phyloP scores from a whole-genome alignment of 805 yeast genomes.

The Myxozyma lipomycoides region DNA sequence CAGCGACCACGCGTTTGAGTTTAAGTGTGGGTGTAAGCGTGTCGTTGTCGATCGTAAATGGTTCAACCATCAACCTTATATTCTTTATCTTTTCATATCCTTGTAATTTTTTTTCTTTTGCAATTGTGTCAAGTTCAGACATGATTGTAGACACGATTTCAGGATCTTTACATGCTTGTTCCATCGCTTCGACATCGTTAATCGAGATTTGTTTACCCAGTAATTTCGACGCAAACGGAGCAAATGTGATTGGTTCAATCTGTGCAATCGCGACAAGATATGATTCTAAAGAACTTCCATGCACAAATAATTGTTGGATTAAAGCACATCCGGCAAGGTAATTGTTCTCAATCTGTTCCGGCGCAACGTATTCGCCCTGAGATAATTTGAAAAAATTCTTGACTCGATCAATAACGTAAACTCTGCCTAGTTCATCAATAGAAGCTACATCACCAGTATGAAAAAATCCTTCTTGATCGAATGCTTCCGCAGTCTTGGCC shows the following conservation, averaged over 20 bases:
- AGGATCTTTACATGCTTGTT: conserved; percentile 34
- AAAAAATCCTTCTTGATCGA: conserved; percentile 47
- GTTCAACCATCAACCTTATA: conserved; percentile 51
- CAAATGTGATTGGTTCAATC: conserved; percentile 48
- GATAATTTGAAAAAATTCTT: conserved; percentile 65
- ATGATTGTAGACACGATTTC: conserved; percentile 42
- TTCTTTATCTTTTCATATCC: conserved; percentile 66
- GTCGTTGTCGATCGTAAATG: conserved; percentile 57
- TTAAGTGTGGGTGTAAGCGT: conserved; percentile 66
- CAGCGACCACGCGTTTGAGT: conserved; percentile 50
- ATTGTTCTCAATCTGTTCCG: conserved; percentile 69
- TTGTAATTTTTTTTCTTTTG: conserved; percentile 42
- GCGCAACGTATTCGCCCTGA: conserved; percentile 53
- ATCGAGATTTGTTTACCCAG: conserved; percentile 35
- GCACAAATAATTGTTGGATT: conserved; percentile 53
- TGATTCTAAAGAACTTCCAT: conserved; percentile 58
- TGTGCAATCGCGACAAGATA: conserved; percentile 61
- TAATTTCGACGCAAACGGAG: conserved; percentile 31
- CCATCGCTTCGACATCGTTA: conserved; percentile 34
- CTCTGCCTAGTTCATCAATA: conserved; percentile 50
- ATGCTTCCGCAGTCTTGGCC: conserved; percentile 50
- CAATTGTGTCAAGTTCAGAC: conserved; percentile 40
- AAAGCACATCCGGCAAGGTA: conserved; percentile 54
- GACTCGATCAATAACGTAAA: conserved; percentile 66
- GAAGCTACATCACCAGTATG: conserved; percentile 52